phyloP scores from a whole-genome alignment of 1,284 basidiomycete genomes.

The Sporisorium scitamineum region DNA sequence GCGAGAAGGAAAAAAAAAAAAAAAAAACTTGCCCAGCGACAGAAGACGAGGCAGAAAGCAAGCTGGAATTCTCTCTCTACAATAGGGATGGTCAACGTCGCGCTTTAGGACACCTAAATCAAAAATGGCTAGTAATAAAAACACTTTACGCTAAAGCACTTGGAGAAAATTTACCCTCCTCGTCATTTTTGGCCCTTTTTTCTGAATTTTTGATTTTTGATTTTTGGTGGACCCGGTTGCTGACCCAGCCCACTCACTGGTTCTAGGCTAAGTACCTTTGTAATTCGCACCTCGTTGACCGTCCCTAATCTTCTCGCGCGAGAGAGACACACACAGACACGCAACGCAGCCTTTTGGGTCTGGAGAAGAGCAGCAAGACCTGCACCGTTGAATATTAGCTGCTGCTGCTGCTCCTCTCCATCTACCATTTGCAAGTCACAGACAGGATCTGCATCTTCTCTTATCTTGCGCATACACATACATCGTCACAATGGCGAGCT shows the following conservation, averaged over 20 bases:
- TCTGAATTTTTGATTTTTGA: too few relatives aligned
- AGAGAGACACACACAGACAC: not conserved
- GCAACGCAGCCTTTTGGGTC: not conserved
- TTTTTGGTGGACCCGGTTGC: too few relatives aligned
- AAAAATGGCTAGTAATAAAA: too few relatives aligned
- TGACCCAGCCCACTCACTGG: too few relatives aligned
- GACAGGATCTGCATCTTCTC: not conserved
- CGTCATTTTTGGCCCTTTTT: too few relatives aligned
- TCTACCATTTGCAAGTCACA: slow-evolving; percentile 17
- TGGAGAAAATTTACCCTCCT: too few relatives aligned
- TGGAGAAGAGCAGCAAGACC: not conserved
- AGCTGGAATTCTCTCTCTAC: not conserved
- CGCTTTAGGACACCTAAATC: too few relatives aligned
- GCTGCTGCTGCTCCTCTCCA: slow-evolving; percentile 1
- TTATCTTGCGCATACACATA: not conserved
- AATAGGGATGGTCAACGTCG: too few relatives aligned
- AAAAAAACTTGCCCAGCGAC: slow-evolving; percentile 34
- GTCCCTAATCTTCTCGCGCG: not conserved
- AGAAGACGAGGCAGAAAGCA: not conserved
- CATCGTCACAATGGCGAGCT: slow-evolving; percentile 58
- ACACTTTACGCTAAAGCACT: too few relatives aligned
- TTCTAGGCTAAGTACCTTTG: too few relatives aligned
- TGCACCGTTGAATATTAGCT: not conserved
- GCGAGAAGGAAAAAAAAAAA: slow-evolving; percentile 30
- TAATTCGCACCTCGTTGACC: too few relatives aligned